Conservation (phyloP, 2,329 filamentous ascomycete species). For the Colletotrichum sp. region DNA sequence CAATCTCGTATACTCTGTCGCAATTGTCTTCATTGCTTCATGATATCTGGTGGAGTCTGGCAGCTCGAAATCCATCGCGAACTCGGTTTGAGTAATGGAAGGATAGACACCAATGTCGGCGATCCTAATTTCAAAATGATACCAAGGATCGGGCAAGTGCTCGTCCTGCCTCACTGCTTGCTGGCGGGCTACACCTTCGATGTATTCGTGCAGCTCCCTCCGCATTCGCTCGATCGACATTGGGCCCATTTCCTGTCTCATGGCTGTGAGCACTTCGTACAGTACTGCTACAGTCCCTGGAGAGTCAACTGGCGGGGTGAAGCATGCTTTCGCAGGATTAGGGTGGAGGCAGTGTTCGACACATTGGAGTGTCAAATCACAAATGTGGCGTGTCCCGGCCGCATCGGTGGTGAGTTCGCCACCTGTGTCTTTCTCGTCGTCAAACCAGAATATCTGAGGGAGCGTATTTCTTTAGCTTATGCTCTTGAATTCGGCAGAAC, state of each 20-base stretch:
- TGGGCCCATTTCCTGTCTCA: not conserved
- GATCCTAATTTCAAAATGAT: not conserved
- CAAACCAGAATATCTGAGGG: not conserved
- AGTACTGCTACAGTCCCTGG: not conserved
- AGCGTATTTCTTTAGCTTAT: not conserved
- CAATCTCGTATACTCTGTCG: not conserved
- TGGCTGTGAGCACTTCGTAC: not conserved
- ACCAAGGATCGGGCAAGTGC: not conserved
- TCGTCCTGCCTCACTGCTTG: not conserved
- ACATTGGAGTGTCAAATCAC: not conserved
- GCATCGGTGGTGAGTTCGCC: not conserved
- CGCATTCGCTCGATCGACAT: not conserved
- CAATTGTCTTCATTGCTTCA: not conserved
- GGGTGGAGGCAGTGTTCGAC: not conserved
- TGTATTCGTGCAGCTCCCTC: not conserved
- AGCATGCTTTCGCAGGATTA: not conserved
- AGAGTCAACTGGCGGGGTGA: not conserved
- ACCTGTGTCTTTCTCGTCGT: not conserved
- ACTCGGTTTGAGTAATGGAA: not conserved
- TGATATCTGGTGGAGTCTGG: not conserved
- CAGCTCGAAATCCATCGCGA: not conserved
- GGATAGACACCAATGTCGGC: not conserved
- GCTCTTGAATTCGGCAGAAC: accelerated
- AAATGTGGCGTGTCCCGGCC: not conserved
- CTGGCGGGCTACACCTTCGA: not conserved